Evolutionary conservation across 306 rosid species (phyloP), one percentile per base, ranked within the genome.

Genomic region (Casuarina glauca): DNA sequence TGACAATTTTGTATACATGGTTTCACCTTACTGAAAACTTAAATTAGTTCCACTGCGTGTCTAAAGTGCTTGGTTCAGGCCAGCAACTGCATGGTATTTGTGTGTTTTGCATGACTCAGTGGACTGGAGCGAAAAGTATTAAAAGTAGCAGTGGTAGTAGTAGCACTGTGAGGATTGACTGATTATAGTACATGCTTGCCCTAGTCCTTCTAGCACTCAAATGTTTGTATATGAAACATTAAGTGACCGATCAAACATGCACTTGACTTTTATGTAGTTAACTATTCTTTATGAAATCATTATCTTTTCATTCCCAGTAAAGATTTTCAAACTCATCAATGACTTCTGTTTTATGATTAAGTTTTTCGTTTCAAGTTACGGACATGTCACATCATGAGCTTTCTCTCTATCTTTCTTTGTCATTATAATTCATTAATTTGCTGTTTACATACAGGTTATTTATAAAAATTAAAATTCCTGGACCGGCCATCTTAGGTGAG

Each of bases 401-500:
- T 57, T 10, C 64, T 20, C 35, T 69, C 19, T 67, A 32, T 49
- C 38, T 26, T 26, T n/a, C 67, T 70, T 43, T 4, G 38, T 55
- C 41, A 42, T 49, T 74, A 16, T 61, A 48, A 72, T 66, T 26
- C 32, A 26, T 26, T 26, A 26, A 26, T 26, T 26, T 26, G 32
- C 32, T 26, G 32, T 26, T 26, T 26, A 26, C 32, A 26, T 26
- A 35, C 81, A 94, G 98, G 88, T 92, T 58, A 95, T 95, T 67
- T 92, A 95, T 83, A 88, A 86, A 26, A 81, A 95, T 95, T 83
- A 95, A 93, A 84, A 97, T 95, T 85, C 98, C 97, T 2, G 98
- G 98, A 68, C 97, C 96, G 61, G 96, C 97, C 58, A 88, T 92
- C 64, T 86, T 92, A 87, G 97, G 98, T 70, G 98, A 95, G 87